phyloP scores from a whole-genome alignment of 139 green algal genomes.

The Coccomyxa sp. region DNA sequence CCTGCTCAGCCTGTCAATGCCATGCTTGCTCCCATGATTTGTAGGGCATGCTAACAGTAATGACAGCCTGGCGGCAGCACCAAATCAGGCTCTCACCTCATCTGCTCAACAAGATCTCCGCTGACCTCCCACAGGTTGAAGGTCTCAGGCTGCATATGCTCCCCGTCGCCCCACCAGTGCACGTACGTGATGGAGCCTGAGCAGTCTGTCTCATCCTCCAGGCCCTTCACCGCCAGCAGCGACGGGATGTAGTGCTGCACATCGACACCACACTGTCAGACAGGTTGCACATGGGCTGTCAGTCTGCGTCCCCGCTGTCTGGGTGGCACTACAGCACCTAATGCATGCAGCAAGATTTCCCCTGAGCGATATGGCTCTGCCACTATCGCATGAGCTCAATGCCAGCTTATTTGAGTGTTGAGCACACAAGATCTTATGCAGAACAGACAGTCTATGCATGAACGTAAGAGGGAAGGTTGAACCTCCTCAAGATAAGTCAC shows the following conservation, averaged over 20 bases:
- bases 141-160: not conserved
- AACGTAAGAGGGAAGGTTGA: no score
- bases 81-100: not conserved
- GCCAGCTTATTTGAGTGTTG: no score
- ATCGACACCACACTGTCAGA: not conserved
- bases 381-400: no score
- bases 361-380: no score
- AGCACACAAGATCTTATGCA: no score
- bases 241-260: slow-evolving; percentile 29
- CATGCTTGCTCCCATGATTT: not conserved
- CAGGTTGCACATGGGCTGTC: no score
- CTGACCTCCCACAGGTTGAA: not conserved
- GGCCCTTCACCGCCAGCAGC: slow-evolving; percentile 21
- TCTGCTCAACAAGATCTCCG: slow-evolving; percentile 2
- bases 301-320: no score
- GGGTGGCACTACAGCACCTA: not conserved
- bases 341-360: no score
- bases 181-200: slow-evolving; percentile 2
- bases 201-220: slow-evolving; percentile 31
- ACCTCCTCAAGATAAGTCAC: no score
- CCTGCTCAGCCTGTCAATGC: no score
- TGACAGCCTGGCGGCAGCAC: not conserved
- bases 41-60: no score
- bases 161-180: slow-evolving; percentile 10
- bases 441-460: no score